Evolutionary conservation across 768 basidiomycete genomes (phyloP), one percentile per base, ranked within the genome.

Genomic region (Galerina marginata): DNA sequence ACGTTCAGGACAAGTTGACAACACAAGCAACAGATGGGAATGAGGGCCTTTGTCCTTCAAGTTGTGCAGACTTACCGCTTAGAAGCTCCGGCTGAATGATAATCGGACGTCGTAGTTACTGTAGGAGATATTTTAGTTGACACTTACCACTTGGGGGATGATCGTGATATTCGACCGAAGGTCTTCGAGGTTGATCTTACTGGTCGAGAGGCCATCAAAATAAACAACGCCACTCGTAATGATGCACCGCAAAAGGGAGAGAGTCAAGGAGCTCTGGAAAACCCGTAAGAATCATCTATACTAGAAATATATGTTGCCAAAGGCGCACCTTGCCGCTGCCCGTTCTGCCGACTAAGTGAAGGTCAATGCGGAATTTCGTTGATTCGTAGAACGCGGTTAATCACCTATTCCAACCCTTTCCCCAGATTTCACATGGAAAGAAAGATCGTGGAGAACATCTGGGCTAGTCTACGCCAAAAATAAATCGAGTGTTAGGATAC

Each of bases 141-240:
- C 9, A 53, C 61, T 48, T 23, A 66, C 65, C 72, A 79, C 72
- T 65, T 82, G 81, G 3, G 80, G 82, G 20, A 84, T 87, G 67
- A 87, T 84, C 0, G 86, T 87, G 54, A 89, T 79, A 56, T 80
- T 80, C 4, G 78, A 77, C 9, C 88, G 74, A 11, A 89, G 74
- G 5, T 75, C 81, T 58, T 87, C 80, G 0, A 88, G 74, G 62
- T 86, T 86, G 61, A 88, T 69, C 9, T 71, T 69, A 45, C 72
- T 70, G 0, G 81, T 84, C 20, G 75, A 73, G 23, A 82, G 64
- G 3, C 82, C 84, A 54, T 87, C 86, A 54, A 83, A 86, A 53
- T 74, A 74, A 0, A 87, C 81, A n/a, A 73, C 69, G 6, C 86
- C 86, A 23, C 80, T 76, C 0, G 83, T 85, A 37, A 81, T 74